A percentile compares a stretch with the other conserved stretches of the same genome.
Evolutionary conservation across 1,139 yeast species (phyloP).

Genomic region (Sugiyamaella japonica): DNA sequence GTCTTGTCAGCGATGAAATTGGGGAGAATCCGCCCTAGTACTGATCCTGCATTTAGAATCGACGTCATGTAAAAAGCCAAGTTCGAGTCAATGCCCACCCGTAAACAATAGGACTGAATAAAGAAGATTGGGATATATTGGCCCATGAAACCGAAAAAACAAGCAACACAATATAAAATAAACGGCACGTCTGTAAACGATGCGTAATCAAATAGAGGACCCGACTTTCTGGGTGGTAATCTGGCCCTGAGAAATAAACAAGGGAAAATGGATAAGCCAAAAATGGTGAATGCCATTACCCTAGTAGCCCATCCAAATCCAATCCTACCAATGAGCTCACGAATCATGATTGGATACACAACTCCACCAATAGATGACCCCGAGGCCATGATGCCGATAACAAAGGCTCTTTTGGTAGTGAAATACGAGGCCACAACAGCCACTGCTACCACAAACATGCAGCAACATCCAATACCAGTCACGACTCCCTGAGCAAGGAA

Average conservation of each 20-base stretch:
- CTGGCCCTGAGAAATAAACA: conserved; percentile 31
- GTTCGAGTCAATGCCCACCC: conserved; percentile 27
- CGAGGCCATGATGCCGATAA: conserved; percentile 55
- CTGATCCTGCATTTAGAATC: conserved; percentile 52
- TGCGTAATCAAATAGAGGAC: conserved; percentile 34
- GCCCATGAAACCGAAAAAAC: conserved; percentile 39
- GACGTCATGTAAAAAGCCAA: conserved; percentile 44
- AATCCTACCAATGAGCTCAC: conserved; percentile 32
- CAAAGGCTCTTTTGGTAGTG: conserved; percentile 52
- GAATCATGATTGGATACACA: conserved; percentile 37
- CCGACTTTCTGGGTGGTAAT: conserved; percentile 37
- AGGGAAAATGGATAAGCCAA: conserved; percentile 30
- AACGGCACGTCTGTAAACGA: conserved; percentile 38
- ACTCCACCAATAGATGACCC: conserved; percentile 42
- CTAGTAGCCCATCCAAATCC: conserved; percentile 42
- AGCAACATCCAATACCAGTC: conserved; percentile 51
- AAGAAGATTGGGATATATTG: conserved; percentile 42
- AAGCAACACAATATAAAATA: conserved; percentile 35
- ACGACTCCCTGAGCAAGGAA: conserved; percentile 57
- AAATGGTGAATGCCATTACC: conserved; percentile 33
- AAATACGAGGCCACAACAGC: conserved; percentile 50
- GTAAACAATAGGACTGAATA: conserved; percentile 37
- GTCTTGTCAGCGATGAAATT: conserved; percentile 49
- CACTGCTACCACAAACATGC: conserved; percentile 44
- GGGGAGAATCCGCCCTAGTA: conserved; percentile 52